phyloP scores from a whole-genome alignment of 2,329 filamentous ascomycete species.

The Raffaelea albimanens region DNA sequence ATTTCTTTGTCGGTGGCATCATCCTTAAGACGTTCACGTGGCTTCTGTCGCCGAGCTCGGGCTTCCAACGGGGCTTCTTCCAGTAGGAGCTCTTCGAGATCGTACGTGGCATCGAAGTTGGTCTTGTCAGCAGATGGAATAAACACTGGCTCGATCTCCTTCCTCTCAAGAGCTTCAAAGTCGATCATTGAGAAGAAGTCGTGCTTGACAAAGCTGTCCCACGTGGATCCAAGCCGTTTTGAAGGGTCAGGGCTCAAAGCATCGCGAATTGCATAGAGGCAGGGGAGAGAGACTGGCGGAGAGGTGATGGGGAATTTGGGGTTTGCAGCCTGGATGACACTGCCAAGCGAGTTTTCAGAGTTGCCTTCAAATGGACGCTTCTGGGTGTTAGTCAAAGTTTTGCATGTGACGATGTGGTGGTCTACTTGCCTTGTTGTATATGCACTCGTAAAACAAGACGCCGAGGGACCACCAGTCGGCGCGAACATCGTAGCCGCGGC shows the following conservation, averaged over 20 bases:
- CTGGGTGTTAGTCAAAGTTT: conserved; percentile 14
- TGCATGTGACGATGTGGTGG: conserved; percentile 14
- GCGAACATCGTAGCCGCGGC: conserved; percentile 78
- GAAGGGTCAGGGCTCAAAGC: conserved; percentile 72
- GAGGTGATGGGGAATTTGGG: conserved; percentile 89
- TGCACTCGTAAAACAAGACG: conserved; percentile 98
- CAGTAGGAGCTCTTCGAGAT: conserved; percentile 83
- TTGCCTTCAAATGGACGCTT: conserved; percentile 90
- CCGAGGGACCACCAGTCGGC: conserved; percentile 99
- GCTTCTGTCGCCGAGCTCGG: conserved; percentile 84
- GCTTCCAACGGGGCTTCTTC: conserved; percentile 95
- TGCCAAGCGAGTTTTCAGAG: conserved; percentile 70
- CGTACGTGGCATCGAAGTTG: conserved; percentile 97
- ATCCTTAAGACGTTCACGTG: conserved; percentile 80
- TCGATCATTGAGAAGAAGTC: conserved; percentile 84
- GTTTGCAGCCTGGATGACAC: conserved; percentile 69
- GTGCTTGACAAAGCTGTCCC: conserved; percentile 76
- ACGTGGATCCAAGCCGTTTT: conserved; percentile 76
- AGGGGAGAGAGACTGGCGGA: conserved; percentile 79
- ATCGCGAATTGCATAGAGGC: conserved; percentile 78
- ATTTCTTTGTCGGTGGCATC: conserved; percentile 95
- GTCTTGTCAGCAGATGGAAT: conserved; percentile 93
- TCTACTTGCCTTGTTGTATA: conserved; percentile 80
- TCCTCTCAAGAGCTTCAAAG: conserved; percentile 74
- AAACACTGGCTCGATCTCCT: conserved; percentile 85